These are phyloP conservation scores for Xylaria sp. DNA, from an alignment of 2,329 filamentous ascomycete genomes.

Conservation along the genomic window DNA sequence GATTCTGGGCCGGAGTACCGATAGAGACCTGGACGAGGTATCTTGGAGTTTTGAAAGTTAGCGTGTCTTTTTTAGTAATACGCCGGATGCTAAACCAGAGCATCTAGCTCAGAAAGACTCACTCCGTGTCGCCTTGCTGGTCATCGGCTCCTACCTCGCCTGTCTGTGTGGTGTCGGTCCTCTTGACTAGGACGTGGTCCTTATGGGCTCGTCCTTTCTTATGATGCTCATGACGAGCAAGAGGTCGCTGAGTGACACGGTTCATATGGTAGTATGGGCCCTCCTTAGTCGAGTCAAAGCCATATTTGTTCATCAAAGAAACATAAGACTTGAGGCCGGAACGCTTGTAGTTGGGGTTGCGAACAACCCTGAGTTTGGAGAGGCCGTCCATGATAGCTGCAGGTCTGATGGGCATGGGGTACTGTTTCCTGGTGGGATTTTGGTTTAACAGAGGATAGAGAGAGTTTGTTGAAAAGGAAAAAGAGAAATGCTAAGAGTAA, in stretches of 20 bases:
- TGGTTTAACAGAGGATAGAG: not conserved
- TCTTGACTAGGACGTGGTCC: constrained; percentile 60
- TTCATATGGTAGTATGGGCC: constrained; percentile 69
- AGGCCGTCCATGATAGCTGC: constrained; percentile 45
- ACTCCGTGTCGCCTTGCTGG: constrained; percentile 71
- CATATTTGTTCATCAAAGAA: constrained; percentile 69
- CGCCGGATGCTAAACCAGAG: not conserved
- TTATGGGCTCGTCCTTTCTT: constrained; percentile 55
- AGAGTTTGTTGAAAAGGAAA: not conserved
- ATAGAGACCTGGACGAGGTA: constrained; percentile 72
- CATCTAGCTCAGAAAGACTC: constrained; percentile 16
- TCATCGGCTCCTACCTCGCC: constrained; percentile 69
- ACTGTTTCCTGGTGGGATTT: not conserved
- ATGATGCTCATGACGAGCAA: constrained; percentile 51
- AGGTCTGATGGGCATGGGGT: constrained; percentile 30
- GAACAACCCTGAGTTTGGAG: constrained; percentile 61
- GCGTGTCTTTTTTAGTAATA: not conserved
- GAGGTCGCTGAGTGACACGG: constrained; percentile 60
- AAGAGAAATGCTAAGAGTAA: not conserved
- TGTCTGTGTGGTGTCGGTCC: constrained; percentile 48
- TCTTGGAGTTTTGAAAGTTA: constrained; percentile 60
- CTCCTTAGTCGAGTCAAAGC: constrained; percentile 70
- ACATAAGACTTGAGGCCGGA: constrained; percentile 73
- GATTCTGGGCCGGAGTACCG: constrained; percentile 71
- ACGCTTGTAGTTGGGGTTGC: constrained; percentile 69